These are phyloP conservation scores for Ophiocordyceps polyrhachis-furcata DNA, from an alignment of 2,329 filamentous ascomycete species.

Conservation along the genomic window DNA sequence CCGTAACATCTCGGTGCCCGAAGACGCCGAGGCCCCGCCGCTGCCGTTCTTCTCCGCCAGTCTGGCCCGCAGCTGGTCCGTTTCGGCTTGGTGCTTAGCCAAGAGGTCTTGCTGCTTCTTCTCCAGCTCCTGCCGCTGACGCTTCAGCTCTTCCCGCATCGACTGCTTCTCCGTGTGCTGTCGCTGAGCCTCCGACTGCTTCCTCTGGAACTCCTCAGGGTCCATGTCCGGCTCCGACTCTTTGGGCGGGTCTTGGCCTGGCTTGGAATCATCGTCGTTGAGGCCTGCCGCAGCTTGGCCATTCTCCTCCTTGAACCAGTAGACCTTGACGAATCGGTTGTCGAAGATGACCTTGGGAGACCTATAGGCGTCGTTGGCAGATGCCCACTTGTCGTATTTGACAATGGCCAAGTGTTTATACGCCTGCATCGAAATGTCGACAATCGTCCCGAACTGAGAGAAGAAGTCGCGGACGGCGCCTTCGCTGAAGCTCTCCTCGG, in stretches of 20 bases:
- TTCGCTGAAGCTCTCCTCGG: constrained; percentile 49
- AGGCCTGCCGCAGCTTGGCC: constrained; percentile 12
- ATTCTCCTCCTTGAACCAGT: constrained; percentile 47
- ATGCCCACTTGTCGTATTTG: constrained; percentile 45
- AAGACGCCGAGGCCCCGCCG: constrained; percentile 11
- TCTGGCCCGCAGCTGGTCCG: constrained; percentile 43
- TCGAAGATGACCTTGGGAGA: constrained; percentile 71
- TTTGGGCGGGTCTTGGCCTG: not conserved
- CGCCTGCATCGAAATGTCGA: constrained; percentile 44
- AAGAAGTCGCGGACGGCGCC: constrained; percentile 51
- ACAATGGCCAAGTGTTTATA: constrained; percentile 51
- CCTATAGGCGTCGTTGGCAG: constrained; percentile 51
- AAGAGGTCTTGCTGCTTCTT: constrained; percentile 42
- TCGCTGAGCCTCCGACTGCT: constrained; percentile 55
- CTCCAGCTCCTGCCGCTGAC: constrained; percentile 44
- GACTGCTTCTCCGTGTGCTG: constrained; percentile 45
- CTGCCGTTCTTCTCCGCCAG: constrained; percentile 15
- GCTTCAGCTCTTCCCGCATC: constrained; percentile 43
- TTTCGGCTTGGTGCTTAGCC: constrained; percentile 46
- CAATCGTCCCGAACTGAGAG: constrained; percentile 47
- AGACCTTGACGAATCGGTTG: constrained; percentile 72
- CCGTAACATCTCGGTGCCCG: constrained; percentile 45
- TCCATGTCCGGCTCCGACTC: constrained; percentile 38
- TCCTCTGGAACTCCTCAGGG: constrained; percentile 46
- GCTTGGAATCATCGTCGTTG: constrained; percentile 9